Conservation (phyloP, 192 early-diverging fungal genomes). For the Tieghemiomyces parasiticus region DNA sequence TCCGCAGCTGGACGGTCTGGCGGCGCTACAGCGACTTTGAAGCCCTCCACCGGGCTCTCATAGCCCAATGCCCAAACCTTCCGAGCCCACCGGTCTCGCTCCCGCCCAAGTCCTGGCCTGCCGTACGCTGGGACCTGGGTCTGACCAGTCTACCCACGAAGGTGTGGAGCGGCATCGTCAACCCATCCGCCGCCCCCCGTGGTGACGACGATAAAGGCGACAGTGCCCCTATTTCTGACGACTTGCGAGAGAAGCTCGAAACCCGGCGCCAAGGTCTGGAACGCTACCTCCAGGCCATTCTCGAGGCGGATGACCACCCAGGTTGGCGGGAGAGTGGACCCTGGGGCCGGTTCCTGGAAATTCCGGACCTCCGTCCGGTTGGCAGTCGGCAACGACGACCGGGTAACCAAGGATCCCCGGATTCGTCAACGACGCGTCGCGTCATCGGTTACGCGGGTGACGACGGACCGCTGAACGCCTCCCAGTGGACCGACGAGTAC, state of each 20-base stretch:
- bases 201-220: not conserved
- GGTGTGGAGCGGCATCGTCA: constrained; percentile 3
- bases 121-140: constrained; percentile 35
- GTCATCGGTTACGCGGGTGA: not conserved
- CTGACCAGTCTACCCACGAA: constrained; percentile 16
- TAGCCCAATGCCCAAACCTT: constrained; percentile 45
- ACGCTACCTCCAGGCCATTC: constrained; percentile 58
- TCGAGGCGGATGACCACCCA: constrained; percentile 50
- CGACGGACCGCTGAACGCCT: constrained; percentile 35
- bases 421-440: constrained; percentile 17
- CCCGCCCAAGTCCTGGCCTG: constrained; percentile 59
- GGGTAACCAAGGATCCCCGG: constrained; percentile 11
- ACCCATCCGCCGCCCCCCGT: not conserved
- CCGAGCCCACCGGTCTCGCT: constrained; percentile 38
- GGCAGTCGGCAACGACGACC: too few species aligned
- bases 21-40: constrained; percentile 76
- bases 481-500: constrained; percentile 70
- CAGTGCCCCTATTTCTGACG: constrained; percentile 13
- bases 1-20: constrained; percentile 77
- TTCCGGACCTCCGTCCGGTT: constrained; percentile 41
- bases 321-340: constrained; percentile 56
- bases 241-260: constrained; percentile 45
- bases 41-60: constrained; percentile 42
- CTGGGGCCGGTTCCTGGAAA: constrained; percentile 61
- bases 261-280: constrained; percentile 63